A percentile compares a stretch with the other conserved stretches of the same genome.
These are phyloP conservation scores for Monosporascus ibericus DNA, from an alignment of 2,329 filamentous ascomycete genomes.

Conservation along the genomic window DNA sequence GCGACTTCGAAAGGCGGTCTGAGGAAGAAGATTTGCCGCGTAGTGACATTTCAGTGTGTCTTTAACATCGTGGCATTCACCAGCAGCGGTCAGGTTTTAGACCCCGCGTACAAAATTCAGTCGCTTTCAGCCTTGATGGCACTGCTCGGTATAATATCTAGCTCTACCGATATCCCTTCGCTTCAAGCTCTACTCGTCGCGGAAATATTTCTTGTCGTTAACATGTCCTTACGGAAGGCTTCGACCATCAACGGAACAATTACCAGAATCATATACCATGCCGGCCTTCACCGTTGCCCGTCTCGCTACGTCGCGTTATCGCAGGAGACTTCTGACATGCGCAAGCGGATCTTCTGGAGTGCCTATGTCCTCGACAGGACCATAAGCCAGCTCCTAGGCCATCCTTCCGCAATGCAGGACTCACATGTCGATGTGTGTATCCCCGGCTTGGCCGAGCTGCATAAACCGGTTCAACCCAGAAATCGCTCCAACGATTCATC, in stretches of 20 bases:
- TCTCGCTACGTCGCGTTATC: constrained; percentile 41
- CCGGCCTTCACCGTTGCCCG: constrained; percentile 45
- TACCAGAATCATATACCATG: constrained; percentile 40
- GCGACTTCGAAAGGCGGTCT: neutral
- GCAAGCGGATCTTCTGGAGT: constrained; percentile 36
- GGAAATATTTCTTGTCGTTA: constrained; percentile 41
- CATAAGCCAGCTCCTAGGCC: constrained; percentile 29
- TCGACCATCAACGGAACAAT: constrained; percentile 42
- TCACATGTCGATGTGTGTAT: constrained; percentile 32
- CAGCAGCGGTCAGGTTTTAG: constrained; percentile 25
- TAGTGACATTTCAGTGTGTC: constrained; percentile 42
- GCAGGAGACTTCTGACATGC: constrained; percentile 22
- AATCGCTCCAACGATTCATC: neutral
- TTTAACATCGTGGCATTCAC: constrained; percentile 39
- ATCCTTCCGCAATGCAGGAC: constrained; percentile 29
- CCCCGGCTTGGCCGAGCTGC: constrained; percentile 21
- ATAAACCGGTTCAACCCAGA: constrained; percentile 12
- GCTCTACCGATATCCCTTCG: constrained; percentile 36
- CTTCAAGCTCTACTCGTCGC: constrained; percentile 42
- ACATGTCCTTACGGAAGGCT: constrained; percentile 41
- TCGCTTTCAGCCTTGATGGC: constrained; percentile 31
- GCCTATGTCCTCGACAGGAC: constrained; percentile 32
- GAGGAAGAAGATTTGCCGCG: constrained; percentile 20
- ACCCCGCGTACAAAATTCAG: constrained; percentile 29
- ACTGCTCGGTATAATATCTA: constrained; percentile 30